Conservation (phyloP, 2,329 filamentous ascomycete genomes). For the Neocucurbitaria cava region DNA sequence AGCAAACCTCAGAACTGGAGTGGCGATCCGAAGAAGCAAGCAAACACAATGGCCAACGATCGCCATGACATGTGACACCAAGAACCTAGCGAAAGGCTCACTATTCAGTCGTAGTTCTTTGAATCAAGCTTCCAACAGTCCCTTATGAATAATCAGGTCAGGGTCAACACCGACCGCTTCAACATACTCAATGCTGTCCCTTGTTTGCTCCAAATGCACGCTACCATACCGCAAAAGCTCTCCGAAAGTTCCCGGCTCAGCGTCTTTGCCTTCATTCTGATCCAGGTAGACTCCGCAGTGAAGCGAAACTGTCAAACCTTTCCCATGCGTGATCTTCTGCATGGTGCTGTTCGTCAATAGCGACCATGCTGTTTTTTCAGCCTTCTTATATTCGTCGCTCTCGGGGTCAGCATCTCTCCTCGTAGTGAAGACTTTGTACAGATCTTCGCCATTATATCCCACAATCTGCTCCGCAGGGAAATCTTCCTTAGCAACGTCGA, state of each 20-base stretch:
- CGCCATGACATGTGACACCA: background rate
- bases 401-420: conserved; percentile 29
- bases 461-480: conserved; percentile 33
- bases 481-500: conserved; percentile 33
- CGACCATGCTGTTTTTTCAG: conserved; percentile 36
- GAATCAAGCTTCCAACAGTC: conserved; percentile 18
- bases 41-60: conserved; percentile 1
- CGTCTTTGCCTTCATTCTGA: conserved; percentile 39
- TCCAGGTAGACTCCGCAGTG: conserved; percentile 42
- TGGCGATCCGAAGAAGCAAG: conserved; percentile 18
- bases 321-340: conserved; percentile 50
- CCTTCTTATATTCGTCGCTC: conserved; percentile 35
- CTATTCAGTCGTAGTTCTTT: no score
- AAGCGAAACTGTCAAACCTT: conserved; percentile 30
- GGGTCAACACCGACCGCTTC: conserved; percentile 17
- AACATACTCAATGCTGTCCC: conserved; percentile 34
- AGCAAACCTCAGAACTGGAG: conserved; percentile 24
- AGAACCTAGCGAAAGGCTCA: no score
- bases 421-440: conserved; percentile 35
- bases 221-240: conserved; percentile 48
- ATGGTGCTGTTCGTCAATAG: conserved; percentile 41
- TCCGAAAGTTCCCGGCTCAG: conserved; percentile 44
- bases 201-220: conserved; percentile 45
- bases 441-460: conserved; percentile 32
- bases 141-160: conserved; percentile 28